phyloP scores from a whole-genome alignment of 805 yeast species.

The Saccharomycopsis sp. region DNA sequence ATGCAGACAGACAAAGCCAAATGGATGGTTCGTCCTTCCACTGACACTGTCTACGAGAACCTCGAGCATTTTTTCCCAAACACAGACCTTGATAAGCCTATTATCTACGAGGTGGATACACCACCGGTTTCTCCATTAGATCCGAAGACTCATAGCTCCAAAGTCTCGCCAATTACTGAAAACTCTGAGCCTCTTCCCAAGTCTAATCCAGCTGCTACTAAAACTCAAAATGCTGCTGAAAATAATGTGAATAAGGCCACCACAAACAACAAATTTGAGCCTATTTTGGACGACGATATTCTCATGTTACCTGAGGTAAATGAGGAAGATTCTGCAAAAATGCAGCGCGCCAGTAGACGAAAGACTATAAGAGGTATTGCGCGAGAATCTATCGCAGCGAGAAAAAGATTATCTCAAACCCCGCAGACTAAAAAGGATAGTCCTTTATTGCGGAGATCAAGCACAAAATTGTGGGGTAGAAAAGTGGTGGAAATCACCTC shows the following conservation, averaged over 20 bases:
- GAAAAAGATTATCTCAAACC: conserved; percentile 28
- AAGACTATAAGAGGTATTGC: conserved; percentile 93
- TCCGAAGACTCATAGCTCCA: conserved; percentile 20
- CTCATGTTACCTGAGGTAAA: conserved; percentile 24
- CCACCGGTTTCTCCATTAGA: conserved; percentile 50
- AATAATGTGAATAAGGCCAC: too few relatives aligned
- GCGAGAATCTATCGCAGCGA: conserved; percentile 62
- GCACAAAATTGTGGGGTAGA: conserved; percentile 98
- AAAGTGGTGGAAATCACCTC: conserved; percentile 85
- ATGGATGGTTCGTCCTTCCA: conserved; percentile 87
- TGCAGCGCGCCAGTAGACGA: conserved; percentile 53
- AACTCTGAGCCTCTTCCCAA: not conserved
- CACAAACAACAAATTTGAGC: not conserved
- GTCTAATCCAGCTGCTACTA: not conserved
- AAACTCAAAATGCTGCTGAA: not conserved
- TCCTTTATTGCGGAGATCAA: conserved; percentile 53
- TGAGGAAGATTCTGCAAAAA: conserved; percentile 24
- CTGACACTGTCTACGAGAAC: conserved; percentile 88
- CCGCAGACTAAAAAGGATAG: conserved; percentile 21
- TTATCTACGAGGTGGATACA: conserved; percentile 61
- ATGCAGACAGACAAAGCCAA: conserved; percentile 13
- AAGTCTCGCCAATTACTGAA: conserved; percentile 18
- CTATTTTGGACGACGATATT: conserved; percentile 22
- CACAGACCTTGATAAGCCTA: conserved; percentile 87
- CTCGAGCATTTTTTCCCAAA: conserved; percentile 89